These are phyloP conservation scores for Henckelia pumila DNA, from an alignment of 257 asterid species.

Conservation along the genomic window DNA sequence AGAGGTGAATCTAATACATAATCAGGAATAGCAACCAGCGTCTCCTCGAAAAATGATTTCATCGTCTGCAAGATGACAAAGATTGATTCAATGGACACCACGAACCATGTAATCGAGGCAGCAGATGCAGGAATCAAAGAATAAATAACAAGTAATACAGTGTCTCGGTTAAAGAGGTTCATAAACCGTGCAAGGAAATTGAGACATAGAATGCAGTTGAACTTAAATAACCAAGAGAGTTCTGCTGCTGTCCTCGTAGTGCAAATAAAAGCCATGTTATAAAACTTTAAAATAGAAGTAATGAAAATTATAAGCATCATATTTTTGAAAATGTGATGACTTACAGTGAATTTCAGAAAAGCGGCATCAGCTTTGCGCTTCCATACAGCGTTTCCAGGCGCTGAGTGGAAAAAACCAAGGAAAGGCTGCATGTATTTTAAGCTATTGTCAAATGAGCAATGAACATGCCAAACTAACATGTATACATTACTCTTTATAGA, in stretches of 20 bases:
- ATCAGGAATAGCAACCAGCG: conserved; percentile 65
- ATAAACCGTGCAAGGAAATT: not conserved
- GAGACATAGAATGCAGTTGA: not conserved
- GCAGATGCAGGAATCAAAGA: not conserved
- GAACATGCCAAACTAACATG: conserved; percentile 11
- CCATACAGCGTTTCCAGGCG: conserved; percentile 76
- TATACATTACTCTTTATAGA: not conserved
- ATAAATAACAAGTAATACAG: not conserved
- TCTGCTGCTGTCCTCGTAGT: not conserved
- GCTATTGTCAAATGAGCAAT: not conserved
- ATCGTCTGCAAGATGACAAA: conserved; percentile 51
- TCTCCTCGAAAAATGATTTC: conserved; percentile 65
- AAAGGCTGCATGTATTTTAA: conserved; percentile 61
- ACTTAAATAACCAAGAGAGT: not conserved
- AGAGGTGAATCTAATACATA: conserved; percentile 72
- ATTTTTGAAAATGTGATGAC: conserved; percentile 17
- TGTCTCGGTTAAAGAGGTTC: not conserved
- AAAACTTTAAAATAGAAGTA: not conserved
- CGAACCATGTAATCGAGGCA: not conserved
- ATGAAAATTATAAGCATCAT: not conserved
- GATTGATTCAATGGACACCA: not conserved
- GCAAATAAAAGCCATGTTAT: not conserved
- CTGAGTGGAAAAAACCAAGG: conserved; percentile 71
- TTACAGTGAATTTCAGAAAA: conserved; percentile 60
- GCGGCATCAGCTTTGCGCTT: conserved; percentile 92